Base-by-base conservation (phyloP, 345 rosid species). In the Ricinus communis region DNA sequence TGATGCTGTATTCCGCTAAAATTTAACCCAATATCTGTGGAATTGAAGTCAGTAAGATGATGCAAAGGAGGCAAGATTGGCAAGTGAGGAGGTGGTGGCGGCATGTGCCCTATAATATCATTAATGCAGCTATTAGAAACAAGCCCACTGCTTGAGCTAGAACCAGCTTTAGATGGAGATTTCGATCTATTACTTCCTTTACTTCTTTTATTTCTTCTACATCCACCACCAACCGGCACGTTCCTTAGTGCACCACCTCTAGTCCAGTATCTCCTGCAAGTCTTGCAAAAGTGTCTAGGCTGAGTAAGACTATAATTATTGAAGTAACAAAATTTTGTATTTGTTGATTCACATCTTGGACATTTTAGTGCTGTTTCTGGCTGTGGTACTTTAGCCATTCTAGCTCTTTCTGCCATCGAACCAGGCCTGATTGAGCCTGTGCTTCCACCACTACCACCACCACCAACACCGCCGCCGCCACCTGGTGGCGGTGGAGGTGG, bases 271-370 rank as follows among this genome's bases (percentile, higher is more conserved):
- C 94, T 85, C 22, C 91, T 78, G 68, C 94, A 89, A 25, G 90
- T 74, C 83, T 87, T 89, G 86, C 94, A 89, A 67, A 89, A 87
- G 82, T 89, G 90, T 28, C 94, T 91, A 25, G 94, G 94, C 74
- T 89, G 94, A 12, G 88, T n/a, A 61, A 89, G 88, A 83, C 84
- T 87, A 71, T 88, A 88, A 71, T 88, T 88, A 73, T 88, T 88
- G 86, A 80, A 88, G 84, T 88, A 89, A 72, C 94, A 89, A 63
- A 89, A 89, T 78, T 89, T 89, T 1, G 94, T 89, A 62, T 89
- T 89, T 30, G 87, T 68, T 0, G 94, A 87, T 24, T 87, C 87
- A 22, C 94, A 89, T 57, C 94, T 79, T 28, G 94, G 94, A 75
- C 94, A 89, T 54, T 81, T 82, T 18, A 85, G 83, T 8, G 87